phyloP scores from a whole-genome alignment of 106 monocot species.

The Triglochin maritima region DNA sequence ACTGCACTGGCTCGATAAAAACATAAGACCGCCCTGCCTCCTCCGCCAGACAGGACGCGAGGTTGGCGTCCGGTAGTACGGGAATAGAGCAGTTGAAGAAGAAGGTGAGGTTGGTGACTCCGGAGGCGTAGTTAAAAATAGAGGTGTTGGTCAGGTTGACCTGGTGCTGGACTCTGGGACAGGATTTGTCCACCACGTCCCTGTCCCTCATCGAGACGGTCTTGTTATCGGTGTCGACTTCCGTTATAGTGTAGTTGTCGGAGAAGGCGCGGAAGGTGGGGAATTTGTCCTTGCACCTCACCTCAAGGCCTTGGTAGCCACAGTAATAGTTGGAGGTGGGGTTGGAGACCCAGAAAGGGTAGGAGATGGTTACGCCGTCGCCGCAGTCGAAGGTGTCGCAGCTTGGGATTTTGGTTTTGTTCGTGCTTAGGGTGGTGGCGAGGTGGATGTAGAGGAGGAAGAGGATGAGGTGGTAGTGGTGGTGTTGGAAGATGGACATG shows the following conservation, averaged over 20 bases:
- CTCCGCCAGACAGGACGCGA: no score
- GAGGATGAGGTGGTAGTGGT: background rate
- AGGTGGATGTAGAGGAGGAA: background rate
- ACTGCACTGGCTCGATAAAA: no score
- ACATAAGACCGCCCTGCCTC: no score
- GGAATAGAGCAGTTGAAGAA: slow-evolving; percentile 2
- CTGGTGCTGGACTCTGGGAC: background rate
- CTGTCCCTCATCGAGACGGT: slow-evolving; percentile 1
- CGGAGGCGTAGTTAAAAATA: background rate
- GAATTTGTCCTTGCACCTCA: background rate
- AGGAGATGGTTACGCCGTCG: background rate
- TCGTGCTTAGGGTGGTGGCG: background rate
- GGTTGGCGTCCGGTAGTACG: no score
- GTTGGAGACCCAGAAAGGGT: slow-evolving; percentile 5
- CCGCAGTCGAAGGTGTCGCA: slow-evolving; percentile 6
- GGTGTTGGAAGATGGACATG: no score
- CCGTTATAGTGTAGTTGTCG: slow-evolving; percentile 1
- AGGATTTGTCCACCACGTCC: background rate
- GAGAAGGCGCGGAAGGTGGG: background rate
- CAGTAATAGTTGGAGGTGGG: background rate
- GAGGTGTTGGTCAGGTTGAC: background rate
- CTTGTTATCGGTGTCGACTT: background rate
- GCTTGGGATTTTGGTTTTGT: background rate
- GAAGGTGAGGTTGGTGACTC: slow-evolving; percentile 1
- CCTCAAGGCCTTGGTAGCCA: background rate